phyloP scores from a whole-genome alignment of 2,329 filamentous ascomycete species.

The Pseudocercospora musae region DNA sequence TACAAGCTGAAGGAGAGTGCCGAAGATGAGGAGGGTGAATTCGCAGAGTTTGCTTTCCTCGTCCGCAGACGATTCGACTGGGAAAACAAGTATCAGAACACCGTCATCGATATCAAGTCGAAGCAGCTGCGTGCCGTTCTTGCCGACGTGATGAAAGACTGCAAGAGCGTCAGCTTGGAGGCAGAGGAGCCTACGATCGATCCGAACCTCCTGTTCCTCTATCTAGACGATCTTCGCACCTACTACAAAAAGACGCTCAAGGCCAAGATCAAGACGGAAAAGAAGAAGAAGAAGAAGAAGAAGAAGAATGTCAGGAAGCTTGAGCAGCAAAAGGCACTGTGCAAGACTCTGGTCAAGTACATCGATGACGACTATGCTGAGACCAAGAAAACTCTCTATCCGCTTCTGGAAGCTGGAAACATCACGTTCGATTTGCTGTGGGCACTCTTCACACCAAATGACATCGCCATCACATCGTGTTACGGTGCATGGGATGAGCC shows the following conservation, averaged over 20 bases:
- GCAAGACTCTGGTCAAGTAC: constrained; percentile 72
- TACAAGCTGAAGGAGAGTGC: constrained; percentile 67
- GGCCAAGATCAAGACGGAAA: constrained; percentile 52
- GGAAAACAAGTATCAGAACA: constrained; percentile 75
- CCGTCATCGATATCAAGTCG: constrained; percentile 80
- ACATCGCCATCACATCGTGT: constrained; percentile 70
- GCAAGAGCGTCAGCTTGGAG: constrained; percentile 75
- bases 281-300: constrained; percentile 47
- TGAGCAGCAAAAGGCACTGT: constrained; percentile 58
- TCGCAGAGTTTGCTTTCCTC: constrained; percentile 78
- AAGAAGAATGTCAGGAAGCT: constrained; percentile 60
- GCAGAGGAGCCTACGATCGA: constrained; percentile 69
- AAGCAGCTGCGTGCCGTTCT: constrained; percentile 70
- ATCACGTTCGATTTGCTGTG: constrained; percentile 88
- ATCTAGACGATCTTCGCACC: constrained; percentile 71
- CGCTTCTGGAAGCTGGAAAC: constrained; percentile 74
- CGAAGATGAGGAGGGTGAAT: constrained; percentile 63
- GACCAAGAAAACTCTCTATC: constrained; percentile 74
- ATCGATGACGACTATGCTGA: constrained; percentile 78
- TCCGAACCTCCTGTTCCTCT: constrained; percentile 53
- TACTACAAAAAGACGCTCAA: constrained; percentile 63
- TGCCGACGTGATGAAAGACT: constrained; percentile 67
- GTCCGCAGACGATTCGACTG: constrained; percentile 79
- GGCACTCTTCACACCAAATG: constrained; percentile 86
- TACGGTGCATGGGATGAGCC: constrained; percentile 75